A percentile compares a stretch with the other conserved stretches of the same genome.
Conservation (phyloP, 1,139 yeast species). For the Blastobotrys illinoisensis region DNA sequence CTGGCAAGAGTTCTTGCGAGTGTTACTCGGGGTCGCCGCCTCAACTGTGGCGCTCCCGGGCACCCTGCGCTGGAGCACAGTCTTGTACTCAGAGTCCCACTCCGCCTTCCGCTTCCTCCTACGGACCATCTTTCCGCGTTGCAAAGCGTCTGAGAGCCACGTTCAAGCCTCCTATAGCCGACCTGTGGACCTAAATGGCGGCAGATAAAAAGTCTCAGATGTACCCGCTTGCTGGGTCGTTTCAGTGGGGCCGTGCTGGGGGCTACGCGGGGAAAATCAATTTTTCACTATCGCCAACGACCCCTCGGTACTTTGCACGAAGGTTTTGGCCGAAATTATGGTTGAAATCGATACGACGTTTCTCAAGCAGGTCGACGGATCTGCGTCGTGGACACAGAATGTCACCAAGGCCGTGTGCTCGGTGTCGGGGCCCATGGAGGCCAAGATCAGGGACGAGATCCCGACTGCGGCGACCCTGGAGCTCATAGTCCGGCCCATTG, state of each 20-base stretch:
- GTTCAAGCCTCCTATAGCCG: not conserved
- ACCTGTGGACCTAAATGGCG: not conserved
- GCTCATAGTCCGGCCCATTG: conserved; percentile 71
- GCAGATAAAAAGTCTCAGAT: not conserved
- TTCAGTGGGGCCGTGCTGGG: not conserved
- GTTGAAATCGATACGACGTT: conserved; percentile 20
- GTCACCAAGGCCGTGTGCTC: conserved; percentile 62
- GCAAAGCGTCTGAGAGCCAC: not conserved
- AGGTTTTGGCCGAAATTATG: not conserved
- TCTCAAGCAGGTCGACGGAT: conserved; percentile 69
- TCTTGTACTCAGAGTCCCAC: conserved; percentile 8
- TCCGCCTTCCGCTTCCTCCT: conserved; percentile 5
- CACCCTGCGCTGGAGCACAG: conserved; percentile 2
- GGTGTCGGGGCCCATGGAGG: conserved; percentile 89
- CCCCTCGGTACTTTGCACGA: not conserved
- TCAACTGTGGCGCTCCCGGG: conserved; percentile 2
- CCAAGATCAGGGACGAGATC: conserved; percentile 74
- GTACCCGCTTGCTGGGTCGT: not conserved
- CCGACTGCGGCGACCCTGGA: conserved; percentile 78
- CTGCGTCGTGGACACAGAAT: conserved; percentile 52
- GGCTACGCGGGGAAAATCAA: not conserved
- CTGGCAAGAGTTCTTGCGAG: not conserved
- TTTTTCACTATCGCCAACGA: not conserved
- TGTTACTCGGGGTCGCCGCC: not conserved
- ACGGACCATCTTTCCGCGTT: not conserved